phyloP scores from a whole-genome alignment of 148 eudicot species.

The Cornus florida region DNA sequence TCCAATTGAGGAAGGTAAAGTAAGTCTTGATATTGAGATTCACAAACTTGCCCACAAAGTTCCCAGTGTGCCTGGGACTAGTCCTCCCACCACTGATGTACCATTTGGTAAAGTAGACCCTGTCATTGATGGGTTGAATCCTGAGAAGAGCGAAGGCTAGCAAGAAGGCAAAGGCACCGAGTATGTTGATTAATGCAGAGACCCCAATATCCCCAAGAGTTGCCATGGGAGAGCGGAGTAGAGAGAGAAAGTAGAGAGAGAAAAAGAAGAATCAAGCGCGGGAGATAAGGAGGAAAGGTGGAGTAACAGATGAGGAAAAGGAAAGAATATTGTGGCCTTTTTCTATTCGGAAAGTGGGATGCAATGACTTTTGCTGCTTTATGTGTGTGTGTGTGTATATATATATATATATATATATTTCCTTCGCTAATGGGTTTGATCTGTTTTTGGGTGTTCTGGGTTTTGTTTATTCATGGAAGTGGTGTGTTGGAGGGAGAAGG shows the following conservation, averaged over 20 bases:
- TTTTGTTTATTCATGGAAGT: neutral
- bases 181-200: slow-evolving; percentile 81
- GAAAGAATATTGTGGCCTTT: slow-evolving; percentile 26
- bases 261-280: slow-evolving; percentile 3
- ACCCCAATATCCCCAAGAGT: slow-evolving; percentile 86
- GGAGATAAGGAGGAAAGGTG: slow-evolving; percentile 4
- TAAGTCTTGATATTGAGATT: slow-evolving; percentile 77
- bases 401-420: neutral
- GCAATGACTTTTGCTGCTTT: neutral
- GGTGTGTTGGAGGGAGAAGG: neutral
- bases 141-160: slow-evolving; percentile 89
- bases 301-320: slow-evolving; percentile 17
- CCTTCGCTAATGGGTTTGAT: neutral
- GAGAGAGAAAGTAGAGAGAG: slow-evolving; percentile 14
- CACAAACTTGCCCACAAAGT: slow-evolving; percentile 77
- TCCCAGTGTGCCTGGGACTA: slow-evolving; percentile 41
- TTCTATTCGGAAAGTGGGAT: neutral
- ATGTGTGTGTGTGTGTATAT: no score
- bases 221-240: slow-evolving; percentile 46
- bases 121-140: slow-evolving; percentile 91
- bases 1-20: slow-evolving; percentile 86
- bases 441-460: neutral
- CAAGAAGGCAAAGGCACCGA: slow-evolving; percentile 70
- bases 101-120: slow-evolving; percentile 93
- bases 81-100: slow-evolving; percentile 69